Evolutionary conservation across 2,329 filamentous ascomycete species (phyloP).

Genomic region (Colletotrichum orbiculare): DNA sequence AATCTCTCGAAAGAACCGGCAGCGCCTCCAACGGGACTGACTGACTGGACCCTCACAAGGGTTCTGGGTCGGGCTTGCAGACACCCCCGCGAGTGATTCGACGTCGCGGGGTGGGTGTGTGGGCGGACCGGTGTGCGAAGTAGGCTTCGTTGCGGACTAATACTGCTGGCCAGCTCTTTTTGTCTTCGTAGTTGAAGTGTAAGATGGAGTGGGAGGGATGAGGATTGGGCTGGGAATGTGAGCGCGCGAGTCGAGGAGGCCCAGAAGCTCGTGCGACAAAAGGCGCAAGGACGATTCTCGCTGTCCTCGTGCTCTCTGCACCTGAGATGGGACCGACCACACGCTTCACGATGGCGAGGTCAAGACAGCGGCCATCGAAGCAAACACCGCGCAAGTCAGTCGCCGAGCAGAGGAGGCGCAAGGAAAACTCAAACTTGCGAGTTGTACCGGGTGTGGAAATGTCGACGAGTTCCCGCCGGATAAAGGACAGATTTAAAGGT

Average conservation of each 20-base stretch:
- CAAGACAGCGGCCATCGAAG: too few relatives aligned
- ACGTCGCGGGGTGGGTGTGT: conserved; percentile 14
- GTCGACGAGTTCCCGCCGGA: conserved; percentile 17
- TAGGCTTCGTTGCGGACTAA: background rate
- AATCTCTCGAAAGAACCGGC: conserved; percentile 32
- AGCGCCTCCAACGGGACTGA: conserved; percentile 16
- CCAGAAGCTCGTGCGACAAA: background rate
- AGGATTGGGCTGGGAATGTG: too few relatives aligned
- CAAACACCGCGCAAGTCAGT: background rate
- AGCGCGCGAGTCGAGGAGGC: too few relatives aligned
- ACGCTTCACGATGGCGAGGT: too few relatives aligned
- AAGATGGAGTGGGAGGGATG: too few relatives aligned
- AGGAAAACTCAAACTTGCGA: background rate
- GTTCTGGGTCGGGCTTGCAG: too few relatives aligned
- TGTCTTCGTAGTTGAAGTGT: too few relatives aligned
- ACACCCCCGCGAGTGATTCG: conserved; percentile 20
- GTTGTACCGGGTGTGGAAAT: background rate
- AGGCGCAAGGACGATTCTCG: background rate
- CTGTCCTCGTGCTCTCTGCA: too few relatives aligned
- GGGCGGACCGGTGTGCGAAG: conserved; percentile 16
- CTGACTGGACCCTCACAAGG: background rate
- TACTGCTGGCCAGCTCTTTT: too few relatives aligned
- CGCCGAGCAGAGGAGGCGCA: too few relatives aligned
- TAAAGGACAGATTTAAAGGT: conserved; percentile 26
- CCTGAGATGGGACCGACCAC: too few relatives aligned